phyloP scores from a whole-genome alignment of 202 grass and related monocot species.

The Sporobolus alterniflorus region DNA sequence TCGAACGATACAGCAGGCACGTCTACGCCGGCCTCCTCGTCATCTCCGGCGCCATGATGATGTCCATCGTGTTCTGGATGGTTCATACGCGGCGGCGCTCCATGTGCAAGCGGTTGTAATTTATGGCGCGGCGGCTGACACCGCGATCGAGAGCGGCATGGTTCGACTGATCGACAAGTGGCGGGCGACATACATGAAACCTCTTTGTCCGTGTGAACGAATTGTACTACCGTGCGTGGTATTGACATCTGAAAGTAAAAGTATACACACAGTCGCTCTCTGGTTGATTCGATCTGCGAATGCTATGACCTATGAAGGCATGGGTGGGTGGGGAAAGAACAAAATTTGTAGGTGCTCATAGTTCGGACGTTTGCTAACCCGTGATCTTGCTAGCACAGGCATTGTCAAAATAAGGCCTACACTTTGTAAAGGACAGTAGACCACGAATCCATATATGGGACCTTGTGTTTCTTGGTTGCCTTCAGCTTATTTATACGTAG shows the following conservation, averaged over 20 bases:
- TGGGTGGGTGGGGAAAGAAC: background rate
- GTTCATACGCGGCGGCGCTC: constrained; percentile 64
- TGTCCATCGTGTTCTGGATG: constrained; percentile 84
- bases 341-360: background rate
- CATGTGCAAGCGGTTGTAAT: constrained; percentile 34
- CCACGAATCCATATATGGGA: background rate
- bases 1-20: constrained; percentile 54
- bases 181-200: background rate
- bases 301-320: no score
- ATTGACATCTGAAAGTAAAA: constrained; percentile 11
- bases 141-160: background rate
- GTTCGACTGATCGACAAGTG: background rate
- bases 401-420: no score
- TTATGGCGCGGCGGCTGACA: background rate
- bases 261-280: background rate
- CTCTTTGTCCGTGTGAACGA: background rate
- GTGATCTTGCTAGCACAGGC: constrained; percentile 5
- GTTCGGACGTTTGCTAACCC: background rate
- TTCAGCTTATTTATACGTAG: no score
- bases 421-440: background rate
- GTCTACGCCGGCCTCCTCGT: constrained; percentile 65
- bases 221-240: background rate
- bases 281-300: background rate
- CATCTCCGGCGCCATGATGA: constrained; percentile 59
- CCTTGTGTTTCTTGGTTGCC: background rate